These are phyloP conservation scores for Halophytophthora batemanensis DNA, from an alignment of 352 stramenopile species.

Conservation along the genomic window DNA sequence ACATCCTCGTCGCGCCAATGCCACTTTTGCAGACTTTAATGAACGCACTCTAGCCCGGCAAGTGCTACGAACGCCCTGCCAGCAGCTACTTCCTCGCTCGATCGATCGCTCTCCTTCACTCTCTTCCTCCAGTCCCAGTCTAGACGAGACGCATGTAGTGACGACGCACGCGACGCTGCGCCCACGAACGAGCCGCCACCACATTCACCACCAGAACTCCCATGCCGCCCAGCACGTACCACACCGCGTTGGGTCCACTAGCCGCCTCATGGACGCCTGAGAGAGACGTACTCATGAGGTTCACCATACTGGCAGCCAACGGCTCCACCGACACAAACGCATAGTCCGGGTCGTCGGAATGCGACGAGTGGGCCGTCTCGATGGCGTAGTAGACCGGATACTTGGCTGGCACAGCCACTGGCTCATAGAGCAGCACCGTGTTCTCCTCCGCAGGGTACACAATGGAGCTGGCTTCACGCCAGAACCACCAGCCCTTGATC, in stretches of 20 bases:
- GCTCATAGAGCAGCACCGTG: conserved; percentile 34
- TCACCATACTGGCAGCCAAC: conserved; percentile 2
- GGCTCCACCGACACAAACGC: conserved; percentile 18
- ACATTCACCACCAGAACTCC: conserved; percentile 38
- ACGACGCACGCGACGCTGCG: conserved; percentile 41
- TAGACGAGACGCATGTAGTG: conserved; percentile 57
- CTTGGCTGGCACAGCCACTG: conserved; percentile 20
- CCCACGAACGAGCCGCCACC: conserved; percentile 39
- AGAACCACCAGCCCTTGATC: conserved; percentile 58
- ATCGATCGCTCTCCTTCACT: background rate
- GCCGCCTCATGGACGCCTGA: conserved; percentile 26
- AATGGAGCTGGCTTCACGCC: conserved; percentile 36
- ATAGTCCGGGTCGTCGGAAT: conserved; percentile 35
- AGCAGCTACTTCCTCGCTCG: background rate
- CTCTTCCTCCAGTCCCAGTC: background rate
- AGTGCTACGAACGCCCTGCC: too few species aligned
- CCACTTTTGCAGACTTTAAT: too few species aligned
- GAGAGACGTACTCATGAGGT: conserved; percentile 28
- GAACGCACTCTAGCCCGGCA: too few species aligned
- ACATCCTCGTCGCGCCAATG: too few species aligned
- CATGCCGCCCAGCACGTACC: conserved; percentile 38
- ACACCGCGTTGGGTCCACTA: conserved; percentile 20
- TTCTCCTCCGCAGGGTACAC: conserved; percentile 39
- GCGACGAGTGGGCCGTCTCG: conserved; percentile 20
- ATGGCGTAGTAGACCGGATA: conserved; percentile 30